Evolutionary conservation across 169 alveolate genomes (phyloP).

Genomic region (Eimeria brunetti): DNA sequence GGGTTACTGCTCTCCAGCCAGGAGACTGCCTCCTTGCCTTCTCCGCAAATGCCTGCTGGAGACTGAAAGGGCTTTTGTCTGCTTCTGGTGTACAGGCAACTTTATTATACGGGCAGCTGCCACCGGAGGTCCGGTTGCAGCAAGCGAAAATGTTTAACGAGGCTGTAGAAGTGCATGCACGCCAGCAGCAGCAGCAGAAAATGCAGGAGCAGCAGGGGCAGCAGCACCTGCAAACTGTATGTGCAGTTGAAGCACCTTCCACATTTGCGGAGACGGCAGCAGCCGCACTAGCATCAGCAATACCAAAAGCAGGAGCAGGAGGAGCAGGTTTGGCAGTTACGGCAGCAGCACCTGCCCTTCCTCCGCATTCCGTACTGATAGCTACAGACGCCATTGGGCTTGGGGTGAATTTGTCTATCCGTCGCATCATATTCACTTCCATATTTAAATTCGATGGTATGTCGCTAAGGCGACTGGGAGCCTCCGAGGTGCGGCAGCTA

Average conservation of each 20-base stretch:
- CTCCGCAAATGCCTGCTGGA: constrained; percentile 87
- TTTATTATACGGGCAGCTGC: constrained; percentile 91
- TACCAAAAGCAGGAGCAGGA: background rate
- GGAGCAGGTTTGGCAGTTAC: background rate
- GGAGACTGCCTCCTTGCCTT: constrained; percentile 95
- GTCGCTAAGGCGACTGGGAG: constrained; percentile 81
- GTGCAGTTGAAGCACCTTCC: background rate
- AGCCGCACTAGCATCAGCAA: background rate
- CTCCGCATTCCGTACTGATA: constrained; percentile 85
- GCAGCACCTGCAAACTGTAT: background rate
- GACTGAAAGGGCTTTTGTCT: constrained; percentile 83
- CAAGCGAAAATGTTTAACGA: constrained; percentile 86
- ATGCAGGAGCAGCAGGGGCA: background rate
- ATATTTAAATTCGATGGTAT: constrained; percentile 84
- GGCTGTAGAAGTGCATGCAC: constrained; percentile 45
- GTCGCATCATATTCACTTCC: constrained; percentile 91
- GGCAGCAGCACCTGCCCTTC: constrained; percentile 31
- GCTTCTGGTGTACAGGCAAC: constrained; percentile 84
- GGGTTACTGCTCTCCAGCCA: constrained; percentile 86
- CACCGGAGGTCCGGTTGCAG: constrained; percentile 91
- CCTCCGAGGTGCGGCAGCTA: constrained; percentile 91
- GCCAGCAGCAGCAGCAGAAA: constrained; percentile 24
- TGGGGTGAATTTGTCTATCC: constrained; percentile 94
- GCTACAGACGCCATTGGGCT: constrained; percentile 97
- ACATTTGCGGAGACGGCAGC: background rate